Percentiles rank a stretch among this genome's conserved stretches.
phyloP scores from a whole-genome alignment of 257 asterid species.

The Nicotiana noctiflora region DNA sequence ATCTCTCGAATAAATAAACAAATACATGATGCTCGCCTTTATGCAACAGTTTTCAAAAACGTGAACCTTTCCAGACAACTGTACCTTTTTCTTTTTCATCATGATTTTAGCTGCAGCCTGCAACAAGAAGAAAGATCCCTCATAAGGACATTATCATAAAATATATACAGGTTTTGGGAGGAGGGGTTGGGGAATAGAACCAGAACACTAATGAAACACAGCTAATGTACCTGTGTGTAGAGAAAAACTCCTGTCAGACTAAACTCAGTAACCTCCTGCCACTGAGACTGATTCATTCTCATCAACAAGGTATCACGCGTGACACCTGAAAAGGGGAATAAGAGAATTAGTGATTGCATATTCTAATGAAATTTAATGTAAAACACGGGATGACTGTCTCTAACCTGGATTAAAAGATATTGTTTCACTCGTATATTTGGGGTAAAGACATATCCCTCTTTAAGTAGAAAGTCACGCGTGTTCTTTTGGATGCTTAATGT shows the following conservation, averaged over 20 bases:
- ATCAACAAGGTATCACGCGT: constrained; percentile 91
- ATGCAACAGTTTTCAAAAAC: neutral
- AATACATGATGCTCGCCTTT: neutral
- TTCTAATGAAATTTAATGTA: neutral
- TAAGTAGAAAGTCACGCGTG: neutral
- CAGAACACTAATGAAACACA: neutral
- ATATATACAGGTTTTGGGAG: neutral
- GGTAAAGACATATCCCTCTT: neutral
- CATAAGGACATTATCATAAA: neutral
- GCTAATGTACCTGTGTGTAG: constrained; percentile 57
- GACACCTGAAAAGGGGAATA: constrained; percentile 52
- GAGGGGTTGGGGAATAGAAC: constrained; percentile 4
- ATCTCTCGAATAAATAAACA: neutral
- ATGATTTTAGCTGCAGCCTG: constrained; percentile 96
- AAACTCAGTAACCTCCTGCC: constrained; percentile 94
- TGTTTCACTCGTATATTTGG: neutral
- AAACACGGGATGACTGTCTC: neutral
- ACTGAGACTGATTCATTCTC: constrained; percentile 91
- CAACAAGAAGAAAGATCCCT: constrained; percentile 24
- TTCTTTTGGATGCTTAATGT: neutral
- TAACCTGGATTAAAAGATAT: neutral
- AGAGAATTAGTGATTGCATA: neutral
- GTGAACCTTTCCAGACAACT: neutral
- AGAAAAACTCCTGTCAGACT: constrained; percentile 93
- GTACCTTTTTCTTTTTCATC: constrained; percentile 98